phyloP scores from a whole-genome alignment of 306 rosid genomes.

The Cicer cuneatum region DNA sequence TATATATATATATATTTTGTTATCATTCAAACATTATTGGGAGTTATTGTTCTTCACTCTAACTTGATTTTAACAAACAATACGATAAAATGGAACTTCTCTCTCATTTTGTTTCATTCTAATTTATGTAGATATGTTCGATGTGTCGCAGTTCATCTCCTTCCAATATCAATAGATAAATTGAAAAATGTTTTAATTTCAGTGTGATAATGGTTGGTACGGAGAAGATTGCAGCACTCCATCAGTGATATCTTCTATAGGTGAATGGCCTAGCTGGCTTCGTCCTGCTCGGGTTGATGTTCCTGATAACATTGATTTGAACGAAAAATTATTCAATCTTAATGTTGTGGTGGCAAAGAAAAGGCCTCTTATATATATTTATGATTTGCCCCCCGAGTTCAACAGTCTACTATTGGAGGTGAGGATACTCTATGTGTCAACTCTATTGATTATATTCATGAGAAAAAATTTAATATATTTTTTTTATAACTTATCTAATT shows the following conservation, averaged over 20 bases:
- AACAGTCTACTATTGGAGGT: constrained; percentile 96
- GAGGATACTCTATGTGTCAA: constrained; percentile 42
- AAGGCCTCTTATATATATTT: constrained; percentile 92
- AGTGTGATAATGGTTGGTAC: constrained; percentile 94
- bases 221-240: constrained; percentile 97
- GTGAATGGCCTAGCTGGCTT: constrained; percentile 94
- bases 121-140: constrained; percentile 46
- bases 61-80: no score
- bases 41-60: no score
- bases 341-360: constrained; percentile 69
- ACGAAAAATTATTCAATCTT: constrained; percentile 56
- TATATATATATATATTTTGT: no score
- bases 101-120: neutral
- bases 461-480: neutral
- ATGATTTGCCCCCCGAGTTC: constrained; percentile 85
- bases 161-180: constrained; percentile 44
- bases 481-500: no score
- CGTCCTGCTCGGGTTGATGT: constrained; percentile 82
- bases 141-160: constrained; percentile 55
- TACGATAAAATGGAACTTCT: constrained; percentile 4
- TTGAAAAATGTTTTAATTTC: constrained; percentile 49
- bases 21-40: no score
- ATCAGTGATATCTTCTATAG: constrained; percentile 66
- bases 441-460: constrained; percentile 31
- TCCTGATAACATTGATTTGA: constrained; percentile 51